Evolutionary conservation across 768 basidiomycete genomes (phyloP), one percentile per base, ranked within the genome.

Genomic region (Mycena galopus): DNA sequence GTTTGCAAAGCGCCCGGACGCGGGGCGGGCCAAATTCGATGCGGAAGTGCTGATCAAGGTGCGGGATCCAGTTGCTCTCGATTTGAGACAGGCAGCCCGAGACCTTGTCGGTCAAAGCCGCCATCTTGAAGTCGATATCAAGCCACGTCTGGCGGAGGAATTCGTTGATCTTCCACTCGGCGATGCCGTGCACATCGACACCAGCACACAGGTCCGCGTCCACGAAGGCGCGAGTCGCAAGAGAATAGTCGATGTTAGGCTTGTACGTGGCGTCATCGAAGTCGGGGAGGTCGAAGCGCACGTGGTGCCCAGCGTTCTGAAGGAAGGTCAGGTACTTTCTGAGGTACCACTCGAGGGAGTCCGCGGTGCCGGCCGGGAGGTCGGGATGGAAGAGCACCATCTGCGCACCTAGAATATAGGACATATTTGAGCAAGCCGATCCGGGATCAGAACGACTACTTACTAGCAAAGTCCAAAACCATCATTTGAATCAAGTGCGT

Each of bases 201-300:
- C 33, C 69, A 67, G 59, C 63, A 51, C 59, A 72, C 32, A 71
- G 47, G 47, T 66, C 65, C 21, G 66, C 60, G 19, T 35, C 21
- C 19, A 69, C 58, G n/a, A 68, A 58, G 50, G 61, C 69, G 32
- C 65, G 76, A 58, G 65, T 66, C 27, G 23, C 58, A 19, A 77
- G 50, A 17, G 77, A 79, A 39, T 76, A 78, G 62, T 79, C 73
- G 67, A 79, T 75, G n/a, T 65, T 39, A 27, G 73, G 65, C 50
- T 53, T 59, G 37, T 72, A 59, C 25, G 65, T 35, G 64, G 73
- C 65, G 42, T 70, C 58, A 44, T 75, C 78, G 60, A 77, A 79
- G 63, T 79, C 75, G 19, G 78, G 78, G 37, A 77, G 74, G 19
- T 76, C 69, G 65, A 77, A 74, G 55, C 76, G 68, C 33, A 77